Percentiles rank a stretch among this genome's conserved stretches.
phyloP scores from a whole-genome alignment of 208 protist species.

The Porcisia deanei region DNA sequence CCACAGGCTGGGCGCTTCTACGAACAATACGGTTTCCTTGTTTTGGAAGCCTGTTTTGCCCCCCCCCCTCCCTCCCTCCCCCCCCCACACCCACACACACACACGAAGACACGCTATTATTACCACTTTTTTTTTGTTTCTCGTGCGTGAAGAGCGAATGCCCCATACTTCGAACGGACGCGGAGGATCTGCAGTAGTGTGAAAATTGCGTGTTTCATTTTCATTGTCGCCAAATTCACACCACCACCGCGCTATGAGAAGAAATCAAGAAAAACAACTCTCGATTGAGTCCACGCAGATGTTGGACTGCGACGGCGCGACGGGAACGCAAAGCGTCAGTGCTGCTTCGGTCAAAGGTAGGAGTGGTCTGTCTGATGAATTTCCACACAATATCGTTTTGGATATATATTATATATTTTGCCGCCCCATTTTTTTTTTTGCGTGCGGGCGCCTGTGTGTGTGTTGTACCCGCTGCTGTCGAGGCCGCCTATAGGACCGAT shows the following conservation, averaged over 20 bases:
- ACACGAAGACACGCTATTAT: not conserved
- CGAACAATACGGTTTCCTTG: not conserved
- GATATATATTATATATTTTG: too few relatives aligned
- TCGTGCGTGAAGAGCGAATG: not conserved
- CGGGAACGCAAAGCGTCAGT: too few relatives aligned
- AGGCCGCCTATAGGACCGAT: not conserved
- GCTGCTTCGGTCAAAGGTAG: too few relatives aligned
- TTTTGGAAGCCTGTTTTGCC: not conserved
- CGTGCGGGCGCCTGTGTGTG: too few relatives aligned
- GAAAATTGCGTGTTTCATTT: not conserved
- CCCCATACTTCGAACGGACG: not conserved
- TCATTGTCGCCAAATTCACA: not conserved
- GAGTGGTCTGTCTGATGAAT: too few relatives aligned
- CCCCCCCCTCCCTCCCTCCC: fast-evolving
- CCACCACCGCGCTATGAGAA: not conserved
- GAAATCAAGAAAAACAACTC: too few relatives aligned
- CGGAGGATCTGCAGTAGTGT: not conserved
- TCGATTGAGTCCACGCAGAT: too few relatives aligned
- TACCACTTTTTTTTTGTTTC: not conserved
- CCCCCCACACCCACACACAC: not conserved
- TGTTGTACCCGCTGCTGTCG: not conserved
- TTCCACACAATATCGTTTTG: too few relatives aligned
- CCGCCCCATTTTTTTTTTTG: too few relatives aligned
- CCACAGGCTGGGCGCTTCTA: not conserved
- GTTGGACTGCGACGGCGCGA: too few relatives aligned